Evolutionary conservation across 2,329 filamentous ascomycete species (phyloP).

Genomic region (Sphaerostilbella broomeana): DNA sequence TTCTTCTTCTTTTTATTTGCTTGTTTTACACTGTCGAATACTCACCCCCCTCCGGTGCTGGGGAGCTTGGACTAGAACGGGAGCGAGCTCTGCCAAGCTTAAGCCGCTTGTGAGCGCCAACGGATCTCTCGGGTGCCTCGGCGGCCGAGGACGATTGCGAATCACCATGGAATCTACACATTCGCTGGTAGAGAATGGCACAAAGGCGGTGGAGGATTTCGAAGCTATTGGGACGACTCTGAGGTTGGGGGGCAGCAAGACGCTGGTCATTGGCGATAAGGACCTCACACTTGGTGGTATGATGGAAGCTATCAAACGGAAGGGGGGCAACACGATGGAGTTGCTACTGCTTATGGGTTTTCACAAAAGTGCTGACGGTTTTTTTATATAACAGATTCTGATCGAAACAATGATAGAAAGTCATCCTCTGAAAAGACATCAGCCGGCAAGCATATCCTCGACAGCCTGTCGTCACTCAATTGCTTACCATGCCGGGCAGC

Average conservation of each 20-base stretch:
- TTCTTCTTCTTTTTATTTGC: not conserved
- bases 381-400: conserved; percentile 3
- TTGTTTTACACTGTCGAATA: not conserved
- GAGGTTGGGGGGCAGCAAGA: conserved; percentile 25
- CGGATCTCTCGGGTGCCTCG: conserved; percentile 8
- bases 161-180: no score
- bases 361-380: conserved; percentile 1
- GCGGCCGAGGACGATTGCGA: conserved; percentile 6
- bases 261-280: conserved; percentile 26
- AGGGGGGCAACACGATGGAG: no score
- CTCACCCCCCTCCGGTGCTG: no score
- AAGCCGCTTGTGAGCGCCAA: no score
- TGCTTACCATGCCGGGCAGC: conserved; percentile 6
- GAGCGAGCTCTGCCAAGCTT: no score
- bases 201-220: conserved; percentile 17
- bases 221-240: conserved; percentile 22
- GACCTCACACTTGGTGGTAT: conserved; percentile 30
- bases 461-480: conserved; percentile 1
- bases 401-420: conserved; percentile 7
- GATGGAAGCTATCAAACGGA: no score
- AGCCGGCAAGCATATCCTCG: conserved; percentile 7
- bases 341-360: no score
- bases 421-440: conserved; percentile 6
- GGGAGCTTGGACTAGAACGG: no score
- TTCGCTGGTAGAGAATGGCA: conserved; percentile 8